Evolutionary conservation across 331 rosid genomes (phyloP).

Genomic region (Quercus phellos): DNA sequence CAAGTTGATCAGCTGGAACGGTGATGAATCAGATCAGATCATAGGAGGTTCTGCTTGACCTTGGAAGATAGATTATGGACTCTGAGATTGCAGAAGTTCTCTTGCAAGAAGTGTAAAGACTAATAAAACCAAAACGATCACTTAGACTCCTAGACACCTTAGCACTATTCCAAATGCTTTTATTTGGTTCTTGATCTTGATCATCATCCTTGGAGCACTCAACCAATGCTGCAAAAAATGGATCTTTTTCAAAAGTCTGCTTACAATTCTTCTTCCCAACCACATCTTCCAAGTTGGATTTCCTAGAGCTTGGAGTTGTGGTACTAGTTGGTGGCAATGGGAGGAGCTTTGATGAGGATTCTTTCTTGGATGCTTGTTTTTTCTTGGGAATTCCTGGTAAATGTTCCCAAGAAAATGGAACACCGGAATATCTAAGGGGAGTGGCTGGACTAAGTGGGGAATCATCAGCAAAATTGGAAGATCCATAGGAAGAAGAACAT

Average conservation of each 20-base stretch:
- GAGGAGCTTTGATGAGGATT: slow-evolving; percentile 38
- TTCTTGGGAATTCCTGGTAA: slow-evolving; percentile 91
- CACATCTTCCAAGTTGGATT: slow-evolving; percentile 28
- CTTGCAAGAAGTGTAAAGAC: slow-evolving; percentile 63
- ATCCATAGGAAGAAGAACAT: slow-evolving; percentile 37
- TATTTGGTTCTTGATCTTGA: slow-evolving; percentile 3
- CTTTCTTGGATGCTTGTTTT: slow-evolving; percentile 37
- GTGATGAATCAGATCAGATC: slow-evolving; percentile 32
- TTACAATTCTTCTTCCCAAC: slow-evolving; percentile 23
- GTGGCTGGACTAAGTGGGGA: slow-evolving; percentile 40
- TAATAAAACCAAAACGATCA: slow-evolving; percentile 64
- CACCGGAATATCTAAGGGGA: slow-evolving; percentile 58
- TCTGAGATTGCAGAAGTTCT: slow-evolving; percentile 69
- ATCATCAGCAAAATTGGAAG: slow-evolving; percentile 38
- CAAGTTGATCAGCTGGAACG: slow-evolving; percentile 27
- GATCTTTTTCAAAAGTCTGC: slow-evolving; percentile 48
- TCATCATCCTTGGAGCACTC: slow-evolving; percentile 72
- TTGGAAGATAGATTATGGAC: slow-evolving; percentile 62
- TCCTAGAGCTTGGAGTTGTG: slow-evolving; percentile 29
- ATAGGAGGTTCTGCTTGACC: slow-evolving; percentile 42
- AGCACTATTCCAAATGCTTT: slow-evolving; percentile 39
- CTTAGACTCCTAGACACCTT: slow-evolving; percentile 69
- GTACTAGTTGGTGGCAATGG: slow-evolving; percentile 64
- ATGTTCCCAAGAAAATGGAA: slow-evolving; percentile 96
- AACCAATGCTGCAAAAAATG: slow-evolving; percentile 83